These are phyloP conservation scores for Platismatia glauca DNA, from an alignment of 495 filamentous ascomycete genomes.

Conservation along the genomic window DNA sequence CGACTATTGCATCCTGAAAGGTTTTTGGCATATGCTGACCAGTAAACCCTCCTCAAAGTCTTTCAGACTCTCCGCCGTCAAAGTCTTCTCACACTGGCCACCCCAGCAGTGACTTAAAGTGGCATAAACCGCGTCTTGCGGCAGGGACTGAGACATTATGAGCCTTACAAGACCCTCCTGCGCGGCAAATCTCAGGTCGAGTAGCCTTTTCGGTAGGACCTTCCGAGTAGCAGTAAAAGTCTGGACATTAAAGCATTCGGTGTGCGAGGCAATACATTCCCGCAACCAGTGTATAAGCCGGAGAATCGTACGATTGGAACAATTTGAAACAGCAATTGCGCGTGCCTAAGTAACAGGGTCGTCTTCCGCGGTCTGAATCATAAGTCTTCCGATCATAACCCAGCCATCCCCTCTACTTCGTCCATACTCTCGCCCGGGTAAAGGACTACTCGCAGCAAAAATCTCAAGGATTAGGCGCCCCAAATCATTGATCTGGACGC, in stretches of 20 bases:
- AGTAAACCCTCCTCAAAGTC: not conserved
- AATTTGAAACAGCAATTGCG: not conserved
- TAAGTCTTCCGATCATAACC: too few species aligned
- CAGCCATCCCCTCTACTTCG: too few species aligned
- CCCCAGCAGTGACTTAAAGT: not conserved
- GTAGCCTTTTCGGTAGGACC: not conserved
- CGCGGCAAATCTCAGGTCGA: not conserved
- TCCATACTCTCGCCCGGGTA: too few species aligned
- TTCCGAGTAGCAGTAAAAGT: not conserved
- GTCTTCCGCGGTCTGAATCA: too few species aligned
- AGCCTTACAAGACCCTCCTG: not conserved
- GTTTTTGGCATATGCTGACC: not conserved
- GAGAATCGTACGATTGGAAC: not conserved
- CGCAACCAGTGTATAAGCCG: not conserved
- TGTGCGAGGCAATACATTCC: not conserved
- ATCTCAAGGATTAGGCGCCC: too few species aligned
- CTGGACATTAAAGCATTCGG: not conserved
- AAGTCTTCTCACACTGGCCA: not conserved
- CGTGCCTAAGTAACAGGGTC: too few species aligned
- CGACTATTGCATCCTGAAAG: not conserved
- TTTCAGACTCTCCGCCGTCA: too few species aligned
- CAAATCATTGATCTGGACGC: too few species aligned
- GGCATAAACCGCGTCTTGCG: not conserved
- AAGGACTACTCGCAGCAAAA: too few species aligned
- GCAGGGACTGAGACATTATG: not conserved